These are phyloP conservation scores for Closterium sp. DNA, from an alignment of 139 green algal species.

Conservation along the genomic window DNA sequence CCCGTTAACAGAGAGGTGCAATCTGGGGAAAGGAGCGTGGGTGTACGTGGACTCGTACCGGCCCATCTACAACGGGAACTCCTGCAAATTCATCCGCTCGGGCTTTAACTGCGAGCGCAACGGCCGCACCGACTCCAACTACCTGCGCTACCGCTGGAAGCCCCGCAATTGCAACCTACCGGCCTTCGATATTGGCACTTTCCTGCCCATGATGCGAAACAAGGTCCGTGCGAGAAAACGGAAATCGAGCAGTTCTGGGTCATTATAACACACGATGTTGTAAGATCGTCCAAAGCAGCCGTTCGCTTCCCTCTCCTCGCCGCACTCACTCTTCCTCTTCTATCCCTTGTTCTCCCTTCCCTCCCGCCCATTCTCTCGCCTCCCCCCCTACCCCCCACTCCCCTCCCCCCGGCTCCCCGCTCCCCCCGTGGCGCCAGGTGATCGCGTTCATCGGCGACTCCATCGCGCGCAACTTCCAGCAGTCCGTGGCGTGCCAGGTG, in stretches of 20 bases:
- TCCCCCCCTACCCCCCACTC: background rate
- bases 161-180: conserved; percentile 15
- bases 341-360: too few species aligned
- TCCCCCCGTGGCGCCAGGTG: background rate
- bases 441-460: conserved; percentile 13
- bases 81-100: conserved; percentile 28
- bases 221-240: background rate
- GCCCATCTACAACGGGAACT: background rate
- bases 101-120: conserved; percentile 38
- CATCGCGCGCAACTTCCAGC: conserved; percentile 8
- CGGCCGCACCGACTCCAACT: conserved; percentile 12
- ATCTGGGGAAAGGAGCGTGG: background rate
- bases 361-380: background rate
- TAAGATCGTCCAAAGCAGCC: too few species aligned
- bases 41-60: background rate
- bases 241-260: background rate
- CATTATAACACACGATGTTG: background rate
- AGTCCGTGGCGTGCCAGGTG: conserved; percentile 9
- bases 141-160: conserved; percentile 30
- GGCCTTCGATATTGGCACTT: conserved; percentile 1
- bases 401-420: background rate
- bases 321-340: too few species aligned
- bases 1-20: background rate
- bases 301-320: too few species aligned
- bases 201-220: conserved; percentile 4